Percentiles rank a stretch among this genome's conserved stretches.
Conservation (phyloP, 2,329 filamentous ascomycete genomes). For the Colletotrichum spinosum region DNA sequence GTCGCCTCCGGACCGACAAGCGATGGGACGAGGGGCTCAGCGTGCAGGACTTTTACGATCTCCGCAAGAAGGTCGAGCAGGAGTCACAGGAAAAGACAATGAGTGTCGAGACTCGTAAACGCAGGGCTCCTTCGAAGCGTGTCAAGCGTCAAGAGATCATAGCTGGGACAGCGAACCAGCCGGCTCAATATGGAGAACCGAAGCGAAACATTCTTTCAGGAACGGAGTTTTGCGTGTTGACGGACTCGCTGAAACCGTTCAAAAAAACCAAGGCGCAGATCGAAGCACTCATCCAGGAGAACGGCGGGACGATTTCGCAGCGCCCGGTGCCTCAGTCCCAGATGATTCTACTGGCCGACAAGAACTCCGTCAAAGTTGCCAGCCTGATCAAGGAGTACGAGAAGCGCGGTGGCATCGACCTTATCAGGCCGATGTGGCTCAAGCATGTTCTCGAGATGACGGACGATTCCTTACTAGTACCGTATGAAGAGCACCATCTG, state of each 20-base stretch:
- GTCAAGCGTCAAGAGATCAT: constrained; percentile 78
- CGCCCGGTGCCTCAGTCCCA: constrained; percentile 70
- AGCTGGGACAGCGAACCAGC: constrained; percentile 72
- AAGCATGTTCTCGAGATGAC: constrained; percentile 79
- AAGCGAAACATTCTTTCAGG: constrained; percentile 78
- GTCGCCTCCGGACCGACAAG: constrained; percentile 83
- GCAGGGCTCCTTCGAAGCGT: constrained; percentile 62
- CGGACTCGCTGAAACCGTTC: constrained; percentile 75
- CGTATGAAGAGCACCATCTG: constrained; percentile 73
- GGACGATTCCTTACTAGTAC: constrained; percentile 71
- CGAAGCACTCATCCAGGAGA: constrained; percentile 82
- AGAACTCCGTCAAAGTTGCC: constrained; percentile 83
- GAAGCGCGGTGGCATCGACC: constrained; percentile 75
- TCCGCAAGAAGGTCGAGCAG: constrained; percentile 77
- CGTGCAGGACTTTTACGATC: constrained; percentile 78
- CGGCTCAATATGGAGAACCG: constrained; percentile 63
- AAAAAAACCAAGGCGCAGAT: constrained; percentile 84
- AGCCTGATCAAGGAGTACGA: constrained; percentile 82
- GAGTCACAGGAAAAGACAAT: constrained; percentile 80
- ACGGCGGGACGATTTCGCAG: constrained; percentile 85
- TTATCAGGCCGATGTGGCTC: constrained; percentile 86
- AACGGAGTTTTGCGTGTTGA: constrained; percentile 85
- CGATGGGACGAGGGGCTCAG: constrained; percentile 85
- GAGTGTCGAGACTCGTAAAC: constrained; percentile 77
- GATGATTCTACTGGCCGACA: constrained; percentile 83